These are phyloP conservation scores for Didymella keratinophila DNA, from an alignment of 2,329 filamentous ascomycete genomes.

Conservation along the genomic window DNA sequence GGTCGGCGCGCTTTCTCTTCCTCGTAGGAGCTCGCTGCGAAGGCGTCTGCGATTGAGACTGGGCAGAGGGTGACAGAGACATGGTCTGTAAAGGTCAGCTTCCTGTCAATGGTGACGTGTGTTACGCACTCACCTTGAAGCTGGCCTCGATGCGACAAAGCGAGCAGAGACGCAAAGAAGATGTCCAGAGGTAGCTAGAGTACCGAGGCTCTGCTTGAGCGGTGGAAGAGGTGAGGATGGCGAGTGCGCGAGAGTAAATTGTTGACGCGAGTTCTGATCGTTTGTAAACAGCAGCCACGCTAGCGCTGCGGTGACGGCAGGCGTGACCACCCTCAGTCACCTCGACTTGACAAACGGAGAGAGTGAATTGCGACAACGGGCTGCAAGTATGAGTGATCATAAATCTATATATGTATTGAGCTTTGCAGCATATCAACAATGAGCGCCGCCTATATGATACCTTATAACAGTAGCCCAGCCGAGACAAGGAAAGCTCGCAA, in stretches of 20 bases:
- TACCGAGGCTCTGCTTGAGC: neutral
- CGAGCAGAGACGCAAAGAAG: neutral
- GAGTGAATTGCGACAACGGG: neutral
- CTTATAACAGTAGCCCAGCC: conserved; percentile 5
- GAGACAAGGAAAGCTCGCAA: conserved; percentile 3
- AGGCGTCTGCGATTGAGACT: neutral
- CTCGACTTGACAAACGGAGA: neutral
- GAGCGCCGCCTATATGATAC: conserved; percentile 16
- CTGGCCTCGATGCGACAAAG: neutral
- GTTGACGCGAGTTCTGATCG: neutral
- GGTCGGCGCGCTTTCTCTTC: neutral
- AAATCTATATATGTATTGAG: conserved; percentile 20
- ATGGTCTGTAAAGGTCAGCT: neutral
- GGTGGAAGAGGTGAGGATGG: neutral
- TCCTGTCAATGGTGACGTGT: neutral
- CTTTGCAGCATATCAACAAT: conserved; percentile 19
- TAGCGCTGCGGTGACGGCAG: conserved; percentile 1
- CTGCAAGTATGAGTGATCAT: conserved; percentile 10
- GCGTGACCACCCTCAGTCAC: neutral
- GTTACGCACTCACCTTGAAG: neutral
- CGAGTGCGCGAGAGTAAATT: neutral
- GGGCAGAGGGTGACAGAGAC: neutral
- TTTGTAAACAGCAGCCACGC: neutral
- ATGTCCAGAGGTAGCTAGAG: neutral
- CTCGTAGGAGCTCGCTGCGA: neutral